Evolutionary conservation across 257 asterid genomes (phyloP).

Genomic region (Echites panduratus): DNA sequence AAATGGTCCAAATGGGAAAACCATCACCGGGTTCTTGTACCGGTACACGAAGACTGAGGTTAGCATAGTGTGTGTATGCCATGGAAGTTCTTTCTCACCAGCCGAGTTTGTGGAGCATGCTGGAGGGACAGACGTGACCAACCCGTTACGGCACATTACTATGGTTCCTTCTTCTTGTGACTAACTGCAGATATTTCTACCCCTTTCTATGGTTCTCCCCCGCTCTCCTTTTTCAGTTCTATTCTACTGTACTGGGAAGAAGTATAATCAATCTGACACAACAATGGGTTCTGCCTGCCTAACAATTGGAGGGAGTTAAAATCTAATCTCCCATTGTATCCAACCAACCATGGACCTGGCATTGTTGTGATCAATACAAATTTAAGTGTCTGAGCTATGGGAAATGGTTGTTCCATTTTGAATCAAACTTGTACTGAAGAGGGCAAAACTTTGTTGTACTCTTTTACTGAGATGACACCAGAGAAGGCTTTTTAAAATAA

Average conservation of each 20-base stretch:
- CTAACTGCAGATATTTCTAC: too few relatives aligned
- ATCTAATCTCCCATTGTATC: neutral
- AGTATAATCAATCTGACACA: neutral
- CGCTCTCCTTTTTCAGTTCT: neutral
- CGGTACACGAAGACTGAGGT: conserved; percentile 44
- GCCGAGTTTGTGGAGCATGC: conserved; percentile 77
- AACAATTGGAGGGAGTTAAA: neutral
- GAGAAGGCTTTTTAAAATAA: too few relatives aligned
- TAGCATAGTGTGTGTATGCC: conserved; percentile 62
- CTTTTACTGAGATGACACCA: too few relatives aligned
- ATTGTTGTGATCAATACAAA: too few relatives aligned
- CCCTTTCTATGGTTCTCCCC: neutral
- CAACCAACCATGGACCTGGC: too few relatives aligned
- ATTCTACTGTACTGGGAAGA: neutral
- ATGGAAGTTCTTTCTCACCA: conserved; percentile 51
- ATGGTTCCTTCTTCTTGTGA: conserved; percentile 31
- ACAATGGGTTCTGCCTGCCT: neutral
- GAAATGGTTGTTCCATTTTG: too few relatives aligned
- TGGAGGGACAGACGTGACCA: conserved; percentile 41
- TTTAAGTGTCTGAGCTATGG: too few relatives aligned
- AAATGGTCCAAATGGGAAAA: conserved; percentile 61
- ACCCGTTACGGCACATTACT: conserved; percentile 62
- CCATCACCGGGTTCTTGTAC: conserved; percentile 50
- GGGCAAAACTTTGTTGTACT: too few relatives aligned
- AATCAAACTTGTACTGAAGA: too few relatives aligned